Percentiles rank a stretch among this genome's conserved stretches.
These are phyloP conservation scores for Phialocephala sp. DNA, from an alignment of 2,329 filamentous ascomycete species.

Conservation along the genomic window DNA sequence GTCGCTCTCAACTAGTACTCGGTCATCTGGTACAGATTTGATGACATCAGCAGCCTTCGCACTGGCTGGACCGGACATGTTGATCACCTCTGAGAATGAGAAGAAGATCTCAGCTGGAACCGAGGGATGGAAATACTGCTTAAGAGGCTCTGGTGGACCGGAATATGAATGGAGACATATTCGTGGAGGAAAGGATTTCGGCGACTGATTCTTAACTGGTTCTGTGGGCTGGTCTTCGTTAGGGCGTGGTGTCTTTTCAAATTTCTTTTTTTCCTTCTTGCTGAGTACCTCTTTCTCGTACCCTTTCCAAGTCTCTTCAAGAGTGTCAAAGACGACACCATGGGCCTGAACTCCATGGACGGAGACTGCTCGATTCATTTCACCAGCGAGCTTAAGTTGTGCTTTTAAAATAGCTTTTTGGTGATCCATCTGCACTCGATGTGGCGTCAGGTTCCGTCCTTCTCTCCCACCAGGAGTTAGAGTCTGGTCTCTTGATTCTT, in stretches of 20 bases:
- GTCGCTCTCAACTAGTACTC: constrained; percentile 88
- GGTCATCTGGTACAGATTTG: constrained; percentile 74
- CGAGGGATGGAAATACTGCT: constrained; percentile 75
- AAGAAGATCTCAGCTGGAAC: constrained; percentile 83
- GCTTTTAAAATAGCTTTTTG: constrained; percentile 69
- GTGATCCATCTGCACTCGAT: constrained; percentile 71
- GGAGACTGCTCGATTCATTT: constrained; percentile 75
- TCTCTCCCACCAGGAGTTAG: constrained; percentile 75
- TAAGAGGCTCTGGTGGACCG: constrained; percentile 74
- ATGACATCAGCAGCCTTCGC: constrained; percentile 64
- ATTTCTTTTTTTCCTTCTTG: constrained; percentile 60
- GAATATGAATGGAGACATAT: constrained; percentile 96
- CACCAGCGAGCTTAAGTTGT: constrained; percentile 74
- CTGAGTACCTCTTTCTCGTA: constrained; percentile 67
- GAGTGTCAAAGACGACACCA: constrained; percentile 66
- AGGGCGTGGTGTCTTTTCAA: constrained; percentile 45
- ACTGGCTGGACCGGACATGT: constrained; percentile 63
- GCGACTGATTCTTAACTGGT: constrained; percentile 39
- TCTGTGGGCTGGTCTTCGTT: constrained; percentile 46
- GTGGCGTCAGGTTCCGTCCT: constrained; percentile 69
- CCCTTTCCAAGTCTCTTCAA: constrained; percentile 72
- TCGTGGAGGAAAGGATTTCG: constrained; percentile 78
- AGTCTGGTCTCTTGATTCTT: constrained; percentile 49
- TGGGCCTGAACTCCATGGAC: constrained; percentile 69
- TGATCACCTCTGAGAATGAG: constrained; percentile 86